Conservation (phyloP, 192 early-diverging fungal genomes). For the Lobosporangium transversale region DNA sequence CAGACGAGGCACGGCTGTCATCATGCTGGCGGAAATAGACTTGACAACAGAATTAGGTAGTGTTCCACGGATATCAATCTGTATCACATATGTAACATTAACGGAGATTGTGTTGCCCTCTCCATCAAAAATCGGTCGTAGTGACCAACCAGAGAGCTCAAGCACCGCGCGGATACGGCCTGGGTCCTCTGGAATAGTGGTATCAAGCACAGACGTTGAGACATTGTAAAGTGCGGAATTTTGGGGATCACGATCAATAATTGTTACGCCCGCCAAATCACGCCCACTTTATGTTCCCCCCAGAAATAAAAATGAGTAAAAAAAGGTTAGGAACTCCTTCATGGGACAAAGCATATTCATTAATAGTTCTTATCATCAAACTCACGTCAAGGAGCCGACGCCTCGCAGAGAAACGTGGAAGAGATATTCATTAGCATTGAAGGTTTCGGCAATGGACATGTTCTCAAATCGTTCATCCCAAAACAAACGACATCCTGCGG, state of each 20-base stretch:
- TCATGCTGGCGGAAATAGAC: conserved; percentile 55
- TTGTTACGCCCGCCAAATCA: conserved; percentile 58
- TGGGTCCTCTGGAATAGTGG: conserved; percentile 57
- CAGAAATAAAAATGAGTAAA: conserved; percentile 8
- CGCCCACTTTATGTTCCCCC: conserved; percentile 45
- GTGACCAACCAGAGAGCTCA: conserved; percentile 60
- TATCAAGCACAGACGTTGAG: conserved; percentile 58
- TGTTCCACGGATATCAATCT: conserved; percentile 61
- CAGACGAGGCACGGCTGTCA: conserved; percentile 54
- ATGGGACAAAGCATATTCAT: background rate
- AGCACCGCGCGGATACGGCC: conserved; percentile 56
- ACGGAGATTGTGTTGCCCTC: conserved; percentile 53
- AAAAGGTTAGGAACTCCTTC: background rate
- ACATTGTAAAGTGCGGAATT: conserved; percentile 57
- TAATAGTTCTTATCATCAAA: background rate
- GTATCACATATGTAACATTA: conserved; percentile 56
- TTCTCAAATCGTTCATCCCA: conserved; percentile 65
- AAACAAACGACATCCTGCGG: conserved; percentile 57
- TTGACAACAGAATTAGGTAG: conserved; percentile 57
- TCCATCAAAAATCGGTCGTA: conserved; percentile 56
- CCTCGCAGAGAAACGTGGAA: conserved; percentile 51
- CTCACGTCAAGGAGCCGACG: conserved; percentile 52
- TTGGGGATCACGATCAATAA: conserved; percentile 60
- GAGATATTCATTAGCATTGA: conserved; percentile 61
- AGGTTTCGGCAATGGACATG: conserved; percentile 57